A percentile compares a stretch with the other conserved stretches of the same genome.
Evolutionary conservation across 768 basidiomycete genomes (phyloP).

Genomic region (Boletus barrowsii): DNA sequence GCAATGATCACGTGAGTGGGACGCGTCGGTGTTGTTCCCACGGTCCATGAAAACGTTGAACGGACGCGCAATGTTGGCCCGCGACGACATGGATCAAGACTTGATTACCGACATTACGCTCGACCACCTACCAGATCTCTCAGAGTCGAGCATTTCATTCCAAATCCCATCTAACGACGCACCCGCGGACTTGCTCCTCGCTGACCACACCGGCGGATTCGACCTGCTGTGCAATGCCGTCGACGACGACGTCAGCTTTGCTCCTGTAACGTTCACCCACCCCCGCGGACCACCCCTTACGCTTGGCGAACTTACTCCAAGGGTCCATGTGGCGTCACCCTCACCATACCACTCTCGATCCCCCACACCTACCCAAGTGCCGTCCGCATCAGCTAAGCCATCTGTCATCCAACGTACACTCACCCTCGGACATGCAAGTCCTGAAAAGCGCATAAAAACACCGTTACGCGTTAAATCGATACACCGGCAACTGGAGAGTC

Average conservation of each 20-base stretch:
- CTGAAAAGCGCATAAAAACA: conserved; percentile 11
- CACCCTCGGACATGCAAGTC: conserved; percentile 14
- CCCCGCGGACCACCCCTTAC: conserved; percentile 34
- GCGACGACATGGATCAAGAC: conserved; percentile 16
- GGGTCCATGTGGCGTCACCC: conserved; percentile 17
- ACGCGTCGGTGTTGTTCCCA: conserved; percentile 30
- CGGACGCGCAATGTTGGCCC: not conserved
- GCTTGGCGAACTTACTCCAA: conserved; percentile 42
- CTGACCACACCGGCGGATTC: conserved; percentile 39
- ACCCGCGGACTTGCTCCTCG: conserved; percentile 35
- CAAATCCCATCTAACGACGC: conserved; percentile 44
- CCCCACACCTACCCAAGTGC: conserved; percentile 3
- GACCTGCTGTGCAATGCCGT: conserved; percentile 36
- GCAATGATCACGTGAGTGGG: conserved; percentile 23
- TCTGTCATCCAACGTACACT: conserved; percentile 4
- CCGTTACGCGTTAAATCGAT: conserved; percentile 1
- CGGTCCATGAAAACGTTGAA: conserved; percentile 8
- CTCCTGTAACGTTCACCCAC: conserved; percentile 29
- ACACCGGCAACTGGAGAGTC: not conserved
- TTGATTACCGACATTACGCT: conserved; percentile 43
- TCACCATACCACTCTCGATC: conserved; percentile 7
- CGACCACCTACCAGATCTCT: conserved; percentile 54
- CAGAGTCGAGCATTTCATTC: conserved; percentile 41
- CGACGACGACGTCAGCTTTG: conserved; percentile 36
- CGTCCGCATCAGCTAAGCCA: conserved; percentile 16